Evolutionary conservation across 2,329 filamentous ascomycete species (phyloP), one percentile per base, ranked within the genome.

Genomic region (Furcasterigmium furcatum): DNA sequence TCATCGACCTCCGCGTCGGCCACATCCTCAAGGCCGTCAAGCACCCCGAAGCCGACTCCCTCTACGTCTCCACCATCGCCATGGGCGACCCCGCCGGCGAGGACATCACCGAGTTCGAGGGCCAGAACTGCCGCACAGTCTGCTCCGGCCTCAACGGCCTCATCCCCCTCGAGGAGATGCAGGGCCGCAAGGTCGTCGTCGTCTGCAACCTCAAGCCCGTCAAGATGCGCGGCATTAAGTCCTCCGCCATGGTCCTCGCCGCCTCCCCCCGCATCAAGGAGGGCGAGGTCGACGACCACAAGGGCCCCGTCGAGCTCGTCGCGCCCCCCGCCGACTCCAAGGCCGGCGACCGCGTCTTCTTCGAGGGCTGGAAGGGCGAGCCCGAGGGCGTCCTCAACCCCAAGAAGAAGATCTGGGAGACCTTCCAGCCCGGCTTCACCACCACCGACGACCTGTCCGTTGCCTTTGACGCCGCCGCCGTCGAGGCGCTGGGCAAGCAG

Each of bases 341-440:
- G 62, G 89, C 91, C 6, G 94, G 94, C 47, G 90, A 96, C 63
- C 77, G 88, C 13, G 88, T 97, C 43, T 91, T 78, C 77, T 99
- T 99, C 63, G 88, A 97, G 64, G 94, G 94, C 40, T 99, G 89
- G 85, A 79, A 89, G 66, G 91, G 90, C 48, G 88, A 95, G 75
- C 91, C 94, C 1, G 94, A 99, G 78, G 86, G 85, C 51, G 82
- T 92, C 43, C 79, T 99, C 47, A 99, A 97, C 78, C 94, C 94
- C 47, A 99, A 99, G 85, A 99, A 97, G 84, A 97, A 97, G 84
- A 76, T 97, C 50, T 97, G 92, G 91, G 94, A 99, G 77, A 89
- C 80, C 9, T 89, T 96, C 71, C 92, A 97, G 77, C 91, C 91
- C 1, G 94, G 92, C 0, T 97, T 97, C 72, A 95, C 88, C 24